Conservation (phyloP, 2,329 filamentous ascomycete genomes). For the Setomelanomma holmii region DNA sequence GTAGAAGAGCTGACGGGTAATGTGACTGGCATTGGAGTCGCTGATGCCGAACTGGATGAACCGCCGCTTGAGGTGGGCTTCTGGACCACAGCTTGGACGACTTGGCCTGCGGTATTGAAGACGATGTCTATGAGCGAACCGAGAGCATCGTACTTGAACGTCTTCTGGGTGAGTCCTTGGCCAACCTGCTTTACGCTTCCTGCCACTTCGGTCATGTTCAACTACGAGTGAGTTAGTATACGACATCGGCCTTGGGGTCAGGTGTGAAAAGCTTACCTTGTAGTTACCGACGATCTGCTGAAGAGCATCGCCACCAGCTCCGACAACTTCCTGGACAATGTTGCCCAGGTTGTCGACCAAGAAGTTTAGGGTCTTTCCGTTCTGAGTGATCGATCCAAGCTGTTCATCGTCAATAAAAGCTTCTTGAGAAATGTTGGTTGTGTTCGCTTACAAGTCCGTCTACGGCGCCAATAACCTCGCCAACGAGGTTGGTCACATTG, state of each 20-base stretch:
- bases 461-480: conserved; percentile 63
- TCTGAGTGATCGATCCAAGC: conserved; percentile 65
- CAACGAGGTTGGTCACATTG: conserved; percentile 61
- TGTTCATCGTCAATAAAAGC: conserved; percentile 5
- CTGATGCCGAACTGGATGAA: conserved; percentile 24
- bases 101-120: conserved; percentile 61
- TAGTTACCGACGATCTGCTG: conserved; percentile 66
- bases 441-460: conserved; percentile 56
- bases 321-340: conserved; percentile 66
- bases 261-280: conserved; percentile 30
- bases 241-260: background rate
- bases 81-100: conserved; percentile 59
- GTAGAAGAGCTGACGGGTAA: background rate
- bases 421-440: background rate
- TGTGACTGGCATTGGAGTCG: conserved; percentile 36
- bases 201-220: conserved; percentile 64
- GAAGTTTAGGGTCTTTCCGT: conserved; percentile 62
- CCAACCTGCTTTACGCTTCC: conserved; percentile 44
- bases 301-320: conserved; percentile 53
- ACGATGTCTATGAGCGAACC: conserved; percentile 63
- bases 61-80: conserved; percentile 34
- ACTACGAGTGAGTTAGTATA: conserved; percentile 8
- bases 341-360: conserved; percentile 68
- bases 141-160: conserved; percentile 60
- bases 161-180: conserved; percentile 57